Conservation (phyloP, 1,284 basidiomycete species). For the Trichosporon ovoides region DNA sequence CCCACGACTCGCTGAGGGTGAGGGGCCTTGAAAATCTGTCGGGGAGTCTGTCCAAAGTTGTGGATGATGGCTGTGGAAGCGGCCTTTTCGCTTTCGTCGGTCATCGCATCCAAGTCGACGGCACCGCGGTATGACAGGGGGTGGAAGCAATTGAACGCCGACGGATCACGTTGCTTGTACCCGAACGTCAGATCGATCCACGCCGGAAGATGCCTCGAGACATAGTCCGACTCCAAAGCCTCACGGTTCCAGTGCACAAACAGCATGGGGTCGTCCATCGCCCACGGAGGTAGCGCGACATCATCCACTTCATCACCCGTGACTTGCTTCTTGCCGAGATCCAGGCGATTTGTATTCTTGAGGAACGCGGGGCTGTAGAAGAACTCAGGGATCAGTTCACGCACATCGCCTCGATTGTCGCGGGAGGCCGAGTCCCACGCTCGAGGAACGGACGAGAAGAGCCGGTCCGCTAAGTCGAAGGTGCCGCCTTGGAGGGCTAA, state of each 20-base stretch:
- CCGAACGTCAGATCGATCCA: constrained; percentile 91
- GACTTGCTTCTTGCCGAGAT: constrained; percentile 78
- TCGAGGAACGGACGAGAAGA: constrained; percentile 75
- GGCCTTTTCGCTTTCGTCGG: constrained; percentile 78
- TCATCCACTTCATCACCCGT: constrained; percentile 78
- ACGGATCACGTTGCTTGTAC: constrained; percentile 73
- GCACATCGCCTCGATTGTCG: constrained; percentile 84
- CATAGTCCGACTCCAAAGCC: constrained; percentile 83
- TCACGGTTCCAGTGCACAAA: constrained; percentile 78
- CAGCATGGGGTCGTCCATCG: constrained; percentile 72
- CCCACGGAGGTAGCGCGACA: constrained; percentile 88
- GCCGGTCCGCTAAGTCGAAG: constrained; percentile 90
- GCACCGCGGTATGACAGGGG: constrained; percentile 91
- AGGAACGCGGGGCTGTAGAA: constrained; percentile 57
- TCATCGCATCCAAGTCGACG: constrained; percentile 79
- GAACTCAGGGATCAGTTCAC: constrained; percentile 92
- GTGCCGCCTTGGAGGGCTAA: constrained; percentile 71
- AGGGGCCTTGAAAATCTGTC: constrained; percentile 73
- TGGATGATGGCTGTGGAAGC: constrained; percentile 93
- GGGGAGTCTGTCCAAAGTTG: constrained; percentile 87
- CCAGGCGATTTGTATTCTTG: constrained; percentile 58
- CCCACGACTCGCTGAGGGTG: constrained; percentile 68
- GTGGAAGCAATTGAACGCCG: constrained; percentile 81
- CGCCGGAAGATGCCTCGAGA: constrained; percentile 74
- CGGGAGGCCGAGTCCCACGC: constrained; percentile 80